A percentile compares a stretch with the other conserved stretches of the same genome.
Evolutionary conservation across 768 basidiomycete species (phyloP).

Genomic region (Boletus speciosus): DNA sequence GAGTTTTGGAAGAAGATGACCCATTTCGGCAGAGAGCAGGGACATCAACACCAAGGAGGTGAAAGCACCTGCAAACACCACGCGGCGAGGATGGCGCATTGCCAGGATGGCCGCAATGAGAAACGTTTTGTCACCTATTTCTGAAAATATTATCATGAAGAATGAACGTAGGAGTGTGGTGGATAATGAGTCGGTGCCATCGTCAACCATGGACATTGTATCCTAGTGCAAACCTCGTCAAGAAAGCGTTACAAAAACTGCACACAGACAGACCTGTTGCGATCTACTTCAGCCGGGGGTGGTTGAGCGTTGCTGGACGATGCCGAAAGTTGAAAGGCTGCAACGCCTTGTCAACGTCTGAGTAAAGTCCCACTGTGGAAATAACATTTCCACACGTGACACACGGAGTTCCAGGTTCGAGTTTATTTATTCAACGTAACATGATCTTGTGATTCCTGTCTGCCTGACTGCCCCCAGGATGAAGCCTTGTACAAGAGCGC

Average conservation of each 20-base stretch:
- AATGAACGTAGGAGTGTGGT: constrained; percentile 75
- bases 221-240: constrained; percentile 7
- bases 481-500: too few relatives aligned
- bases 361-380: too few relatives aligned
- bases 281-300: not conserved
- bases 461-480: too few relatives aligned
- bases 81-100: constrained; percentile 83
- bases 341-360: not conserved
- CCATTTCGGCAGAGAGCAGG: constrained; percentile 88
- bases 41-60: constrained; percentile 90
- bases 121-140: constrained; percentile 96
- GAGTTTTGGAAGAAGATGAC: constrained; percentile 81
- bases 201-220: constrained; percentile 17
- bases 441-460: too few relatives aligned
- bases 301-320: not conserved
- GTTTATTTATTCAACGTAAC: too few relatives aligned
- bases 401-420: too few relatives aligned
- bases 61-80: constrained; percentile 89
- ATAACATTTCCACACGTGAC: too few relatives aligned
- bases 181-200: constrained; percentile 7
- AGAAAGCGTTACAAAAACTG: not conserved
- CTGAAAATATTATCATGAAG: constrained; percentile 87
- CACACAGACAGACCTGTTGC: not conserved
- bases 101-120: constrained; percentile 87
- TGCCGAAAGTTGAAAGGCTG: not conserved